Base-by-base conservation (phyloP, 495 filamentous ascomycete genomes). In the Oleoguttula mirabilis region DNA sequence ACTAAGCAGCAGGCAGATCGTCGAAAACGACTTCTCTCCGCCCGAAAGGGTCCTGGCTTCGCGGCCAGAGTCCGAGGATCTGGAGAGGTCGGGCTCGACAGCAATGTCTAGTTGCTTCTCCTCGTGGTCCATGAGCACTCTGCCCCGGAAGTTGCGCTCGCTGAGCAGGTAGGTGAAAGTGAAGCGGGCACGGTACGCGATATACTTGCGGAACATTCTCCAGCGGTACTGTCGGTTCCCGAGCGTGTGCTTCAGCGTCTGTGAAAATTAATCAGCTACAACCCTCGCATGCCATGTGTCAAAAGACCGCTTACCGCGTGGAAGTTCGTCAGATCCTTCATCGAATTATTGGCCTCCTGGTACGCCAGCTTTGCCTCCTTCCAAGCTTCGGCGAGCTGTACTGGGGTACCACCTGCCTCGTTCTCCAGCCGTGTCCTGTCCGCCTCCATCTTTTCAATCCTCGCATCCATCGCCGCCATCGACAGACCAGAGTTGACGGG, bases 11-110 rank as follows among this genome's bases (percentile, higher is more conserved):
- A 99, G 69, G 59, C 90, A 99, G 43, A 95, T 88, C 10, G 87
- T 90, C 1, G 88, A 92, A 64, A 96, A 99, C 0, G 86, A 94
- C 57, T 95, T 96, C 61, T 99, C 90, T 28, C 90, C 90, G 34
- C 90, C 90, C 5, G 84, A 93, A 7, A 99, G 68, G 3, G 88
- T 94, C 64, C 83, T 93, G 32, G 90, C 85, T 49, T 79, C 79
- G 23, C 88, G 75, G 16, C 80, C 88, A 22, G 68, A 65, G 35
- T 69, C 75, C 43, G 63, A 68, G 50, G 70, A 75, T 35, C 61
- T 66, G 10, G 77, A 87, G 58, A 77, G 79, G 59, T 94, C 92
- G 24, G 84, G 92, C 52, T 82, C 73, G 38, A 82, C 83, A 40
- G 81, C 70, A 24, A 99, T 67, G 48, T 90, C 82, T 22, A 95